Evolutionary conservation across 495 filamentous ascomycete genomes (phyloP), one percentile per base, ranked within the genome.

Genomic region (Pseudomonodictys pantanalensis): DNA sequence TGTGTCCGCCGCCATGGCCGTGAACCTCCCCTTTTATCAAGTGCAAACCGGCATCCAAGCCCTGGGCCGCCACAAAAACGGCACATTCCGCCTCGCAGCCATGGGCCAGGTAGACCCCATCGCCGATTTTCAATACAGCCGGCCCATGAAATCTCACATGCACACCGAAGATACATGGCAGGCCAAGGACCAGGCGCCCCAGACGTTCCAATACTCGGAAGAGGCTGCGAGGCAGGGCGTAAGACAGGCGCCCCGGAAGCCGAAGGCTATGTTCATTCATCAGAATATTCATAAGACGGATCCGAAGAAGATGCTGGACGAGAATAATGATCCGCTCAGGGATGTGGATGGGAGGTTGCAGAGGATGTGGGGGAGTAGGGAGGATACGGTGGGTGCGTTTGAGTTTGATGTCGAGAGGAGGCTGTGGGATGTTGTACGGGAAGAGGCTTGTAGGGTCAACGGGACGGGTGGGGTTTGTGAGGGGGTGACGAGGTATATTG

Each of bases 1-100:
- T 46, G 62, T 83, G 2, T 70, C 78, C 8, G 83, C 82, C 0
- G 83, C 84, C 1, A 62, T 73, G 2, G 78, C 76, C 3, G 66
- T 84, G 4, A 70, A 74, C 5, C 65, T 72, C 18, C 71, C 78
- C 0, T 82, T 77, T 64, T 83, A 81, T 57, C 66, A 77, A 22
- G 80, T 86, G 22, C 75, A 72, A 25, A 49, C 43, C 4, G 32
- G 73, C 75, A 33, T 55, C 62, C 62, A 69, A 45, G 69, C 74
- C 0, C 60, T 79, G 3, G 77, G 78, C 77, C 51, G 61, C 63
- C 8, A 66, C 62, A 47, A 49, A 48, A 29, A 58, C 17, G 43
- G 30, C 3, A 18, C 11, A 1, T 49, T 33, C 22, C 8, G 5
- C 32, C 4, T 33, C n/a, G 18, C 24, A 2, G 56, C 2, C 1